Conservation (phyloP, 352 stramenopile species). For the Phytopythium chamaehyphon region DNA sequence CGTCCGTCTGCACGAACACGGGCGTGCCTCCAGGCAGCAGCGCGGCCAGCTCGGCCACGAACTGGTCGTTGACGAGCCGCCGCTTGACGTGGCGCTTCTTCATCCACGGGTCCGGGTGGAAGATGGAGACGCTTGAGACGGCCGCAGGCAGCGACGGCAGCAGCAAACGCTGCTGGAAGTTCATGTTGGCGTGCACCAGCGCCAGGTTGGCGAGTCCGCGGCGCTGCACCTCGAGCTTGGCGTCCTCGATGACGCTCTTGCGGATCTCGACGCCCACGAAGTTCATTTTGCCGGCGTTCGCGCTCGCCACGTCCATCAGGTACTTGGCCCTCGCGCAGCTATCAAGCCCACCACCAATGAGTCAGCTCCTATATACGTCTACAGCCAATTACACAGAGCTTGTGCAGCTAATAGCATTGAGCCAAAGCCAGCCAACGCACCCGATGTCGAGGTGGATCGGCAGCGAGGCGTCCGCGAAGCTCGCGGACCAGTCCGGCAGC, state of each 20-base stretch:
- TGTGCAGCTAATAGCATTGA: too few relatives aligned
- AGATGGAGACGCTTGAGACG: conserved; percentile 79
- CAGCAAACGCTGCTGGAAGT: conserved; percentile 62
- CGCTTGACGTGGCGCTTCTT: conserved; percentile 87
- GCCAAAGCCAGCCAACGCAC: conserved; percentile 21
- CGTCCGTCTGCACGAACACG: conserved; percentile 81
- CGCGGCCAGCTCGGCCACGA: conserved; percentile 56
- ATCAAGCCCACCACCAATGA: background rate
- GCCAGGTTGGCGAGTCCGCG: conserved; percentile 58
- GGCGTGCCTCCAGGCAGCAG: conserved; percentile 50
- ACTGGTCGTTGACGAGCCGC: conserved; percentile 63
- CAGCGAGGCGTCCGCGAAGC: conserved; percentile 41
- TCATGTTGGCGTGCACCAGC: conserved; percentile 85
- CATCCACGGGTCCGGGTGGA: conserved; percentile 88
- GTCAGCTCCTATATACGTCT: too few relatives aligned
- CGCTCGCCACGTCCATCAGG: conserved; percentile 56
- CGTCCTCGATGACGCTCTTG: conserved; percentile 66
- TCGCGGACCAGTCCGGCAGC: conserved; percentile 53
- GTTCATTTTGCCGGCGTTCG: conserved; percentile 33
- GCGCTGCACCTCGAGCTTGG: conserved; percentile 32
- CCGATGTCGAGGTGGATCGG: conserved; percentile 85
- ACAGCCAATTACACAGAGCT: too few relatives aligned
- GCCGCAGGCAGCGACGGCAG: conserved; percentile 50
- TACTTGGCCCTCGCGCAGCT: conserved; percentile 67
- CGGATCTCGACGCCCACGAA: conserved; percentile 87